These are phyloP conservation scores for Annona cherimola DNA, from an alignment of 164 flowering plant genomes.

Conservation along the genomic window DNA sequence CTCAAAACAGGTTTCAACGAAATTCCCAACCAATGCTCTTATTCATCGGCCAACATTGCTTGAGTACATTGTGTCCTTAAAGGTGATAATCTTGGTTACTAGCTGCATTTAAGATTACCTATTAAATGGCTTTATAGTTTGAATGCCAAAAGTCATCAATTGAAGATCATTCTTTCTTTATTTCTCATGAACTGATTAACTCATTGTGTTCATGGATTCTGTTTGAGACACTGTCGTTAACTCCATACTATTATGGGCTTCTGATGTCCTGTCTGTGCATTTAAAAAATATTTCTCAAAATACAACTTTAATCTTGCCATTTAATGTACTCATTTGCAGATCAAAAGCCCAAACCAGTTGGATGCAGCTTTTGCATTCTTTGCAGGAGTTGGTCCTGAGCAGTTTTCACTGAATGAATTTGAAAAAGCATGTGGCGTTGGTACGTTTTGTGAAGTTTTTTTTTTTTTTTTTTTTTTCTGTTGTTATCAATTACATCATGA, in stretches of 20 bases:
- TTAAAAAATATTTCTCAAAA: too few species aligned
- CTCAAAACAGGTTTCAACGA: constrained; percentile 69
- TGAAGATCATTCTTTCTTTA: neutral
- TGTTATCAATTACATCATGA: neutral
- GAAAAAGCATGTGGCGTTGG: constrained; percentile 97
- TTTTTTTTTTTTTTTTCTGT: neutral
- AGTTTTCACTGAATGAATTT: constrained; percentile 49
- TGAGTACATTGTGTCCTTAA: constrained; percentile 51
- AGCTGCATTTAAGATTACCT: too few species aligned
- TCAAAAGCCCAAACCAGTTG: constrained; percentile 82
- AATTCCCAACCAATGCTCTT: constrained; percentile 87
- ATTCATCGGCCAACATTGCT: constrained; percentile 65
- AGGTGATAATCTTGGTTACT: constrained; percentile 37
- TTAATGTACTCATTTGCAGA: constrained; percentile 34
- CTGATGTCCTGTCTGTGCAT: too few species aligned
- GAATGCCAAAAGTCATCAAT: neutral
- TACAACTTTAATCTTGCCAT: neutral
- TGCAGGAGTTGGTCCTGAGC: constrained; percentile 41
- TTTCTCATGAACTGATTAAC: neutral
- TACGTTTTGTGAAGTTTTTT: constrained; percentile 23
- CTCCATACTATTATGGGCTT: too few species aligned
- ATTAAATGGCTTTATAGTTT: neutral
- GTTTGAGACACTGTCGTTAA: neutral
- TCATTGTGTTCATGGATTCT: neutral
- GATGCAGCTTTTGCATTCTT: constrained; percentile 77